These are phyloP conservation scores for Filobasidium floriforme DNA, from an alignment of 768 basidiomycete species.

Conservation along the genomic window DNA sequence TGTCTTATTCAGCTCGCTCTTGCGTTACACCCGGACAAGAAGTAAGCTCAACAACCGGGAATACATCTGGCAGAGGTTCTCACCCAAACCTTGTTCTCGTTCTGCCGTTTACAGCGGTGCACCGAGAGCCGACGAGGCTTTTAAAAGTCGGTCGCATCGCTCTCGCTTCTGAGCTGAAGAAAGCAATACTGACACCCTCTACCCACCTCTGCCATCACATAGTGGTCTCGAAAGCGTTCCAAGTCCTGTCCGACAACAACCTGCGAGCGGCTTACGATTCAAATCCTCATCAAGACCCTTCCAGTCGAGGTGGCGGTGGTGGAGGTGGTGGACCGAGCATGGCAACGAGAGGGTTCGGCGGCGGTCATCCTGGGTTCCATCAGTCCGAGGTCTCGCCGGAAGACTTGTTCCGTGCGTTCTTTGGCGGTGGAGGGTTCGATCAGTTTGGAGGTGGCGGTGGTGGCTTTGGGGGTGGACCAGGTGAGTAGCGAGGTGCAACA, in stretches of 20 bases:
- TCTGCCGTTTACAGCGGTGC: constrained; percentile 90
- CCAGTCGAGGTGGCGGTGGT: constrained; percentile 54
- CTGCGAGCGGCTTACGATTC: constrained; percentile 81
- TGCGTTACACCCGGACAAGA: constrained; percentile 50
- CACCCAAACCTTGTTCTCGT: background rate
- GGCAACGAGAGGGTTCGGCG: constrained; percentile 31
- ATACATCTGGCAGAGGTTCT: background rate
- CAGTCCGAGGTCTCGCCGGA: constrained; percentile 87
- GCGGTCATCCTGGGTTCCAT: constrained; percentile 48
- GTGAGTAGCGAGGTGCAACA: constrained; percentile 10
- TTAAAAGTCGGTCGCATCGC: constrained; percentile 65
- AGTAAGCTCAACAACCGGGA: constrained; percentile 25
- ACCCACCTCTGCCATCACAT: background rate
- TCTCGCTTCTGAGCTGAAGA: background rate
- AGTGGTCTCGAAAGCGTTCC: constrained; percentile 99
- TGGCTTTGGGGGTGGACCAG: constrained; percentile 51
- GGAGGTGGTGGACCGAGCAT: constrained; percentile 32
- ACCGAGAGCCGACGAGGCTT: constrained; percentile 96
- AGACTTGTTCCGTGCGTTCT: constrained; percentile 98
- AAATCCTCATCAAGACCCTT: constrained; percentile 59
- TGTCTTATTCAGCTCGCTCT: constrained; percentile 60
- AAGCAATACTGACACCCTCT: constrained; percentile 10
- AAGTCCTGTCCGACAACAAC: constrained; percentile 86
- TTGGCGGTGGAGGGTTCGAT: constrained; percentile 57
- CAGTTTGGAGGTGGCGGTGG: constrained; percentile 34